These are phyloP conservation scores for Chytriomyces sp. DNA, from an alignment of 192 early-diverging fungal species.

Conservation along the genomic window DNA sequence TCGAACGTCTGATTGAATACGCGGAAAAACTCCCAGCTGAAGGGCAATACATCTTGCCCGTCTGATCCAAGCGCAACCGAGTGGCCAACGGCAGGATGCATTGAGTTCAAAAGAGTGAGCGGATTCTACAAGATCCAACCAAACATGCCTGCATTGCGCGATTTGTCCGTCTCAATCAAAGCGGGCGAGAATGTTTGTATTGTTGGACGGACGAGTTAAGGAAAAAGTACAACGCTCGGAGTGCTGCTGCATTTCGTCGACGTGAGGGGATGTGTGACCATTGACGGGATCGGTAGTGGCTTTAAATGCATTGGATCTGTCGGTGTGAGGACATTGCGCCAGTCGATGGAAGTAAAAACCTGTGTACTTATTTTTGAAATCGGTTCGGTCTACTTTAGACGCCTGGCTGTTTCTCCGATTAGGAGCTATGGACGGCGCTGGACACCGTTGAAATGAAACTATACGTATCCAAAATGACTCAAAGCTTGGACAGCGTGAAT, in stretches of 20 bases:
- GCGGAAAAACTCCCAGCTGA: slow-evolving; percentile 42
- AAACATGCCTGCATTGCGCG: slow-evolving; percentile 41
- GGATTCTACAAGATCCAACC: slow-evolving; percentile 46
- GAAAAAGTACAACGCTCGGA: slow-evolving; percentile 51
- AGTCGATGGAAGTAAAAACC: slow-evolving; percentile 59
- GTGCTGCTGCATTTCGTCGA: slow-evolving; percentile 65
- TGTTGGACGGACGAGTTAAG: slow-evolving; percentile 59
- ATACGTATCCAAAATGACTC: slow-evolving; percentile 32
- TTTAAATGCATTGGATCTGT: slow-evolving; percentile 46
- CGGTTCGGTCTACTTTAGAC: slow-evolving; percentile 70
- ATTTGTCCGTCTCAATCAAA: slow-evolving; percentile 43
- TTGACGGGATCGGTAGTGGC: slow-evolving; percentile 74
- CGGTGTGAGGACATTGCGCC: slow-evolving; percentile 49
- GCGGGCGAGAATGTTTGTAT: slow-evolving; percentile 55
- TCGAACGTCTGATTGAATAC: slow-evolving; percentile 54
- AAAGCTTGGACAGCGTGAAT: slow-evolving; percentile 45
- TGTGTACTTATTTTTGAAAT: slow-evolving; percentile 58
- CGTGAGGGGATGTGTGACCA: slow-evolving; percentile 51
- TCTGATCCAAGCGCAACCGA: slow-evolving; percentile 43
- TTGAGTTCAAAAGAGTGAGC: slow-evolving; percentile 45
- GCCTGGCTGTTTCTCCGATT: slow-evolving; percentile 57
- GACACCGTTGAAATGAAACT: slow-evolving; percentile 46
- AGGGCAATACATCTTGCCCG: slow-evolving; percentile 13
- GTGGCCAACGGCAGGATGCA: slow-evolving; percentile 53
- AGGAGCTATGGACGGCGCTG: slow-evolving; percentile 70